Evolutionary conservation across 768 basidiomycete genomes (phyloP), one percentile per base, ranked within the genome.

Genomic region (Hydnum rufescens): DNA sequence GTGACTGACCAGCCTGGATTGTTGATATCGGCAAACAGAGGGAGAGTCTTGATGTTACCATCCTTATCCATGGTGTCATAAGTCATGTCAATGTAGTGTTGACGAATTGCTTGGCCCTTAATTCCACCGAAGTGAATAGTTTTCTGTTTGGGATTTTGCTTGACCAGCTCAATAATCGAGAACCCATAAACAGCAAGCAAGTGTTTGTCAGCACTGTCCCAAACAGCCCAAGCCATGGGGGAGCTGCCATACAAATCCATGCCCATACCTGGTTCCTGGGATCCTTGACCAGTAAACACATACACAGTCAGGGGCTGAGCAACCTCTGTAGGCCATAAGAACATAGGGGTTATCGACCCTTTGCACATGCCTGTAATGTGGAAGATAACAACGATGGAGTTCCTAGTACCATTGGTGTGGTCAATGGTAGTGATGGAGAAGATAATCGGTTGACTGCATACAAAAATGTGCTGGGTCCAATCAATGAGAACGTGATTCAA

Each of bases 11-110:
- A n/a, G n/a, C n/a, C n/a, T n/a, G n/a, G n/a, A 49, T 80, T 75
- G 62, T 92, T 80, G 65, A 99, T 97, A 64, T 97, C 93, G 46
- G 83, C 75, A 65, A 97, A 99, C 51, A 99, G 77, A 44, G 93
- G 92, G 8, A 95, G 80, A 0, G 89, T 96, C 73, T 90, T 92
- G 65, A 96, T 77, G 61, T 83, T 80, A 53, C 93, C 93, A 60
- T 92, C 89, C 69, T 86, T 88, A 68, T 95, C 93, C 74, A 87
- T 82, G 0, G 89, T 80, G 63, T 96, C 92, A 70, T 96, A 97
- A 3, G 85, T 83, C 84, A 99, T 95, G 59, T 92, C 90, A 88
- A 97, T 97, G 69, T 99, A 99, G n/a, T 93, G 80, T 60, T 92
- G 85, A 28, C 95, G 85, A 57, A 97, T 97, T 2, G 81, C 92